Evolutionary conservation across 176 grass and related monocot species (phyloP), one percentile per base, ranked within the genome.

Genomic region (Bolboschoenus planiculmis): DNA sequence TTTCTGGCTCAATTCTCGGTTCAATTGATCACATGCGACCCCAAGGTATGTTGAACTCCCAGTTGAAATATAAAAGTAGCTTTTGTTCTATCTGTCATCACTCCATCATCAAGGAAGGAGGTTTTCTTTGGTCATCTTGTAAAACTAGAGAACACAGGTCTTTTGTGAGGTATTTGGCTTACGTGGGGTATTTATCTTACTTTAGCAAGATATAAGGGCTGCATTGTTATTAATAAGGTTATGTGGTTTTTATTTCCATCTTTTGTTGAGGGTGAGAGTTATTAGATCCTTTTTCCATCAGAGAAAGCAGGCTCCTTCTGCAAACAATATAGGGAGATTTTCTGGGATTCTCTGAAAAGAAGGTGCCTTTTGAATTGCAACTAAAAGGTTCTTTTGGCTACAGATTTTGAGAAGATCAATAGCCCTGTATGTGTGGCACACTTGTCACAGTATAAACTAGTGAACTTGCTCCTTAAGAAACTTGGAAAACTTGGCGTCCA

Each of bases 11-110:
- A 10, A 86, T 98, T 83, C 87, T 98, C 0, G 96, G 96, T 26
- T 95, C 96, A 0, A 89, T 98, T 58, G 96, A 98, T 91, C 96
- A 95, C 84, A 98, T 98, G 92, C 90, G 91, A 87, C 85, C 91
- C 51, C 89, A 98, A 90, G 96, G 96, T 86, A 20, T 66, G 46
- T 53, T 33, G 20, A 23, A 1, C 35, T 70, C 2, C 36, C 35
- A 70, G 50, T 70, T 10, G 18, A 23, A 70, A 68, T n/a, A 21
- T 39, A 70, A 23, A 40, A 42, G 15, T 70, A 23, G 18, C 18
- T 40, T 79, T 53, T 16, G 18, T 20, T 59, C 73, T 55, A n/a
- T 78, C 24, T 51, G 71, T 29, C 42, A 24, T 46, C n/a, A 50
- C 74, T 78, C n/a, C 37, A 31, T 78, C 29, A 15, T 78, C 23